Base-by-base conservation (phyloP, 495 filamentous ascomycete species). In the Pyrenopolyporus hunteri region DNA sequence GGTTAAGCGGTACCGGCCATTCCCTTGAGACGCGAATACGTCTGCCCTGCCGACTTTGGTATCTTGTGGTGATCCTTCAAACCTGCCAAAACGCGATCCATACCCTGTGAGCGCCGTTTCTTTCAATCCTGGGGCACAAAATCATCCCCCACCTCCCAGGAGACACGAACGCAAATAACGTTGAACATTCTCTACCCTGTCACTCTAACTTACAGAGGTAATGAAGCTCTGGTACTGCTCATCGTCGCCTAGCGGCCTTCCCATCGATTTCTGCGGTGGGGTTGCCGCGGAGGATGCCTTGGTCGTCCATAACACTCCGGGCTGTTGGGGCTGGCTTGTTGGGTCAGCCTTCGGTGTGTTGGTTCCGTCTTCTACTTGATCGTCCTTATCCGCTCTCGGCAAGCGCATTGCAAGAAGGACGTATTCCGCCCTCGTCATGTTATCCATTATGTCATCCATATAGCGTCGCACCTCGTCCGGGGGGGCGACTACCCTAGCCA, bases 401-500 rank as follows among this genome's bases (percentile, higher is more conserved):
- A 91, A 71, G 44, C 84, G 81, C 75, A 87, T 84, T 4, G 87
- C 87, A 2, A 89, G 75, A 14, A 88, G 78, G 0, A 89, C 80
- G 57, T 88, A 88, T 26, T 88, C 86, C 3, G 86, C 87, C 40
- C 88, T 81, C 23, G 87, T 88, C 58, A 85, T 85, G 3, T 82
- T 84, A 49, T 88, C 85, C 87, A 92, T 90, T n/a, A 91, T 74
- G 37, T 89, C 85, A 57, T 92, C 86, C 89, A 93, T 96, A 56
- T 92, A 91, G 57, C 84, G 84, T 56, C 81, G 79, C 14, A 93
- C 91, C 67, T 93, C 91, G 0, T 92, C 89, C 23, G 81, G 75
- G 10, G 90, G 89, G 36, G 87, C 88, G 16, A 96, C 89, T n/a
- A 91, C 86, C 11, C 85, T 84, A 28, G 81, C 77, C n/a, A 97